These are phyloP conservation scores for Blastocystis sp. DNA, from an alignment of 352 stramenopile genomes.

Conservation along the genomic window DNA sequence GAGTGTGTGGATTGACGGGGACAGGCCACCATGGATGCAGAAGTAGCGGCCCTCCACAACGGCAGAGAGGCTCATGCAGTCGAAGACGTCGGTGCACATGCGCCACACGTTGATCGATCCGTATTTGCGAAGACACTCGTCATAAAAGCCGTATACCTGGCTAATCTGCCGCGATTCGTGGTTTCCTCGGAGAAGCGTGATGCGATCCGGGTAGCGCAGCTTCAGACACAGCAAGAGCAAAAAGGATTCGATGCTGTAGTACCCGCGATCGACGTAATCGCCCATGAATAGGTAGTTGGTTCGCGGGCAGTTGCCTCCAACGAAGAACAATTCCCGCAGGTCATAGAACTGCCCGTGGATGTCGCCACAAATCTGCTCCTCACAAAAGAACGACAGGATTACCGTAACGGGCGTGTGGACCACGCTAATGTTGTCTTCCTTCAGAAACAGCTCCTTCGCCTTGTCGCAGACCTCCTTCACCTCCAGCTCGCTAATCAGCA, in stretches of 20 bases:
- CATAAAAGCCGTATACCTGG: slow-evolving; percentile 98
- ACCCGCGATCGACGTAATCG: slow-evolving; percentile 98
- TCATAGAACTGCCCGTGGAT: slow-evolving; percentile 99
- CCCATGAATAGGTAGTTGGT: slow-evolving; percentile 99
- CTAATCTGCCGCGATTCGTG: slow-evolving; percentile 97
- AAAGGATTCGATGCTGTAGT: slow-evolving; percentile 99
- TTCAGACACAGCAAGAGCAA: slow-evolving; percentile 94
- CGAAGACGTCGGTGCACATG: slow-evolving; percentile 99
- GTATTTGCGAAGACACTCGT: slow-evolving; percentile 96
- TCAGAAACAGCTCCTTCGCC: slow-evolving; percentile 94
- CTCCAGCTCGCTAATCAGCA: slow-evolving; percentile 96
- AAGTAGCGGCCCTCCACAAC: slow-evolving; percentile 99
- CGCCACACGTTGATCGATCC: slow-evolving; percentile 96
- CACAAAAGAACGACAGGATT: slow-evolving; percentile 71
- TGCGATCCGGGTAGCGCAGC: slow-evolving; percentile 95
- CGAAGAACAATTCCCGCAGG: slow-evolving; percentile 92
- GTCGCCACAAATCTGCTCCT: slow-evolving; percentile 91
- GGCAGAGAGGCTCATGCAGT: slow-evolving; percentile 94
- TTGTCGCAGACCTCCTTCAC: slow-evolving; percentile 95
- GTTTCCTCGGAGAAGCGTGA: slow-evolving; percentile 97
- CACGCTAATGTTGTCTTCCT: slow-evolving; percentile 98
- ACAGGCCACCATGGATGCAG: slow-evolving; percentile 96
- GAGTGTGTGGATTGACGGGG: slow-evolving; percentile 71
- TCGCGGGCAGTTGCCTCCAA: slow-evolving; percentile 93
- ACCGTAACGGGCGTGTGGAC: slow-evolving; percentile 97